Evolutionary conservation across 352 stramenopile genomes (phyloP), one percentile per base, ranked within the genome.

Genomic region (Pythium rishiriense): DNA sequence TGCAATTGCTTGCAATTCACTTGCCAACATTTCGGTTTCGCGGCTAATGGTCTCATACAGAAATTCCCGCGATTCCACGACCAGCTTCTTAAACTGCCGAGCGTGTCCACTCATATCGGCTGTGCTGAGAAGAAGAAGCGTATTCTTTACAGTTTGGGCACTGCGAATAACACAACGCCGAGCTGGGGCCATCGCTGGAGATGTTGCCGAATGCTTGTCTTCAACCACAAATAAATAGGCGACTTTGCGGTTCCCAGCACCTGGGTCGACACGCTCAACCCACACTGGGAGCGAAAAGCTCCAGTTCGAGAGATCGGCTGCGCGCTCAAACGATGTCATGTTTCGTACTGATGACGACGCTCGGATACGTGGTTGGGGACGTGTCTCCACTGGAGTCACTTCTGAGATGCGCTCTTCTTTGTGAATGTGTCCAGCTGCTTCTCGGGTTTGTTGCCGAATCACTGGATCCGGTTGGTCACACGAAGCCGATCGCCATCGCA

Each of bases 231-330:
- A 73, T 4, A 94, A 22, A 59, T 94, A 94, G 0, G 74, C 76
- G 17, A 94, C 73, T 57, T 88, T 88, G n/a, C 85, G 76, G 24
- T 74, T 76, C 3, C 82, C 81, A 11, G 70, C 74, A 6, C 75
- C 60, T 1, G 71, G 67, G 29, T 94, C 83, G 4, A 92, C 84
- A 10, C 73, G 78, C 42, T 94, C 85, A 19, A 92, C 61, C 85
- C 85, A 94, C 55, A 86, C 70, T n/a, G 78, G 71, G 4, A 91
- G 64, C 14, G 73, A 76, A 26, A 92, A 92, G 24, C 58, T 66
- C 49, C 90, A 69, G 45, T 64, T 74, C 19, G 42, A 55, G 15
- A 90, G 58, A 24, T 73, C 59, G 17, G 62, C 63, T 1, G 69
- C 74, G n/a, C 66, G 62, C 35, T 73, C 58, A 12, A 65, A 19